Evolutionary conservation across 73 alveolate genomes (phyloP).

Genomic region (Paramecium bursaria): DNA sequence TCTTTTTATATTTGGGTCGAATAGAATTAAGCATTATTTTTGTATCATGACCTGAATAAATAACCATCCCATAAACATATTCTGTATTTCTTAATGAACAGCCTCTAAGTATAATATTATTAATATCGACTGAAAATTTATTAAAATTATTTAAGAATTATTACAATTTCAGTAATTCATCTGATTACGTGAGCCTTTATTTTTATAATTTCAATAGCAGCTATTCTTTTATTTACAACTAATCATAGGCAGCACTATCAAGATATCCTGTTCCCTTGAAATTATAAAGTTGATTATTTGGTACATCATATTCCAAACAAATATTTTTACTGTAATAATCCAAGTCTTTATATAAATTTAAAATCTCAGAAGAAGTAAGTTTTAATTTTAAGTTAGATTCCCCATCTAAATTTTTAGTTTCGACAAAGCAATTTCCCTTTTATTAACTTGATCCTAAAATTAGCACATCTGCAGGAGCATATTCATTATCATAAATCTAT

Average conservation of each 20-base stretch:
- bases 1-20: conserved; percentile 32
- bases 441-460: conserved; percentile 51
- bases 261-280: conserved; percentile 72
- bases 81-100: conserved; percentile 89
- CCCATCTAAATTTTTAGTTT: conserved; percentile 98
- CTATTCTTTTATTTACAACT: too few relatives aligned
- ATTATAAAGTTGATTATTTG: conserved; percentile 66
- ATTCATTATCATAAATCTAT: too few relatives aligned
- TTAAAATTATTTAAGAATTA: background rate
- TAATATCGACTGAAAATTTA: conserved; percentile 17
- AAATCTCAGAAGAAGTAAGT: conserved; percentile 62
- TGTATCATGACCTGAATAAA: conserved; percentile 94
- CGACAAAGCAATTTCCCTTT: conserved; percentile 87
- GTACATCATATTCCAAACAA: conserved; percentile 52
- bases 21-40: conserved; percentile 87
- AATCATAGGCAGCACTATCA: too few relatives aligned
- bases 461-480: conserved; percentile 73
- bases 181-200: background rate
- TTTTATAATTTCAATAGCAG: too few relatives aligned
- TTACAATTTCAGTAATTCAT: conserved; percentile 4
- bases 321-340: conserved; percentile 18
- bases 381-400: conserved; percentile 96
- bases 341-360: conserved; percentile 1
- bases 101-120: conserved; percentile 78
- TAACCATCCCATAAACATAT: conserved; percentile 86